These are phyloP conservation scores for Dichotomopilus funicola DNA, from an alignment of 2,329 filamentous ascomycete genomes.

Conservation along the genomic window DNA sequence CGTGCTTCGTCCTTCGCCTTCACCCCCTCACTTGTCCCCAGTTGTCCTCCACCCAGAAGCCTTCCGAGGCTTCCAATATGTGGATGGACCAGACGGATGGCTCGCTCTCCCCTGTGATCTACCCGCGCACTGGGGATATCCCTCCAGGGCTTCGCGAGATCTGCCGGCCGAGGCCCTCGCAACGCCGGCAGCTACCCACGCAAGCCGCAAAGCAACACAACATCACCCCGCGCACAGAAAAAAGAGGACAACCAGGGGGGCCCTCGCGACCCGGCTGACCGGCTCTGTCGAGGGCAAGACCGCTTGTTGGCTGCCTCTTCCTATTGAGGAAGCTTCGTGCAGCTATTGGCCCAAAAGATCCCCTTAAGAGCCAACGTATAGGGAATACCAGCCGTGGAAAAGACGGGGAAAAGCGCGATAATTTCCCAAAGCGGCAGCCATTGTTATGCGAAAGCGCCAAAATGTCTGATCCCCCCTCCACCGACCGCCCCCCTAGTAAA, in stretches of 20 bases:
- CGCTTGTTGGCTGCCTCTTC: constrained; percentile 11
- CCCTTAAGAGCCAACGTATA: constrained; percentile 35
- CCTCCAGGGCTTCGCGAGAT: neutral
- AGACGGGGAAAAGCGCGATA: constrained; percentile 32
- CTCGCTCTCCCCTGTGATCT: neutral
- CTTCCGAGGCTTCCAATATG: no score
- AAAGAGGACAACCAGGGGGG: neutral
- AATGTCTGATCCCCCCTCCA: neutral
- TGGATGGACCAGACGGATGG: no score
- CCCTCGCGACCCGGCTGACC: neutral
- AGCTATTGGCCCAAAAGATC: constrained; percentile 29
- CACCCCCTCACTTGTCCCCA: no score
- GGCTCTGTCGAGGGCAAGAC: neutral
- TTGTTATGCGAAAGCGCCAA: constrained; percentile 36
- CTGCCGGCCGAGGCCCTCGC: neutral
- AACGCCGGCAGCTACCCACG: neutral
- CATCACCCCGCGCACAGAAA: neutral
- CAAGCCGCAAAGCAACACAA: neutral
- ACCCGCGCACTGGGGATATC: neutral
- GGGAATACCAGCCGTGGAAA: constrained; percentile 22
- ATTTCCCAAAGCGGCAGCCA: constrained; percentile 39
- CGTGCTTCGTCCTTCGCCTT: no score
- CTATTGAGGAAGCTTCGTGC: constrained; percentile 25
- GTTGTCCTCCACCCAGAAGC: no score
- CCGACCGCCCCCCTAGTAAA: no score